These are phyloP conservation scores for Candida cerambycidarum DNA, from an alignment of 805 yeast species.

Conservation along the genomic window DNA sequence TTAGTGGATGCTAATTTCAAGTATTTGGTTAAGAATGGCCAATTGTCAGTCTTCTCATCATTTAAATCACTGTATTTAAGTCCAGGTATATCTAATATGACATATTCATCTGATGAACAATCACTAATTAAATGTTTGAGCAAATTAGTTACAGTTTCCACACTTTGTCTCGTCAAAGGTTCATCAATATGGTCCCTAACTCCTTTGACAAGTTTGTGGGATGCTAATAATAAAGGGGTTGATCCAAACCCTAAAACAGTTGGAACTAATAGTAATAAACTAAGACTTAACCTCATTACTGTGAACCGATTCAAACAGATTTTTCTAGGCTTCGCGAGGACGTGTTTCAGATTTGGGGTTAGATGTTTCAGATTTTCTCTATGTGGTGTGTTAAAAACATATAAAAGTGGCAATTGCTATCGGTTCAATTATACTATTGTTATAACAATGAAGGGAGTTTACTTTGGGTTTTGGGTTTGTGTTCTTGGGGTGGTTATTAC, in stretches of 20 bases:
- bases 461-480: not conserved
- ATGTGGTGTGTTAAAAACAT: no score
- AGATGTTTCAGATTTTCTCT: slow-evolving; percentile 6
- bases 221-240: slow-evolving; percentile 38
- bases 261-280: not conserved
- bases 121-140: slow-evolving; percentile 35
- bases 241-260: slow-evolving; percentile 13
- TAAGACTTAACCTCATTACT: not conserved
- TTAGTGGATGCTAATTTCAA: slow-evolving; percentile 59
- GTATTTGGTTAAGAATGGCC: slow-evolving; percentile 52
- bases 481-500: slow-evolving; percentile 3
- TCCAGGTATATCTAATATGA: slow-evolving; percentile 42
- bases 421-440: no score
- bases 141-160: slow-evolving; percentile 30
- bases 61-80: slow-evolving; percentile 29
- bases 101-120: slow-evolving; percentile 40
- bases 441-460: not conserved
- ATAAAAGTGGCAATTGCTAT: no score
- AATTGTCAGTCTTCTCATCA: slow-evolving; percentile 32
- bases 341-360: slow-evolving; percentile 8
- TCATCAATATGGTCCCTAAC: slow-evolving; percentile 15
- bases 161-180: slow-evolving; percentile 23
- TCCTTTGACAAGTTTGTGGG: slow-evolving; percentile 38
- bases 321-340: not conserved
- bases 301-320: not conserved